Evolutionary conservation across 1,139 yeast genomes (phyloP).

Genomic region (Candida sojae): DNA sequence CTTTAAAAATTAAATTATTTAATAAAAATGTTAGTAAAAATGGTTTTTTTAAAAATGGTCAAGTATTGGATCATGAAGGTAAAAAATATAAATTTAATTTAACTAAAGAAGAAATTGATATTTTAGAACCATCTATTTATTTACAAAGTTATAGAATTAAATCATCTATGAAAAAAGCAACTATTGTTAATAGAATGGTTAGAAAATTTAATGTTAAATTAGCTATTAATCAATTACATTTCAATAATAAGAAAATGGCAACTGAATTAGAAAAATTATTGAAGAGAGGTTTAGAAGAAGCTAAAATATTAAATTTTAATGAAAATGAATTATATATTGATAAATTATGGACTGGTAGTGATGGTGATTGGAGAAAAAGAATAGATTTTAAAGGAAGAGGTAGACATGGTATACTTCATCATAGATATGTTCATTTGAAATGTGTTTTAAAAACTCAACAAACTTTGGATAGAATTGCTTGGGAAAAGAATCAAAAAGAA

Average conservation of each 20-base stretch:
- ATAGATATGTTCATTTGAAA: constrained; percentile 78
- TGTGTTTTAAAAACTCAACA: constrained; percentile 69
- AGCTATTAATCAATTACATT: constrained; percentile 93
- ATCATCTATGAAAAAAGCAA: constrained; percentile 86
- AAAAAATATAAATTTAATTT: constrained; percentile 58
- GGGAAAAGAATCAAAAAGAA: constrained; percentile 54
- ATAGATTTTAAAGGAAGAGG: constrained; percentile 92
- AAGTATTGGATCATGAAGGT: constrained; percentile 51
- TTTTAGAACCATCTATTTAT: constrained; percentile 83
- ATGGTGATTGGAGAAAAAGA: constrained; percentile 72
- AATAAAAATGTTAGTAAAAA: constrained; percentile 57
- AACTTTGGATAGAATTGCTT: constrained; percentile 59
- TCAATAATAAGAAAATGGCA: constrained; percentile 77
- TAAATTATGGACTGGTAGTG: constrained; percentile 91
- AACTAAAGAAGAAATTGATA: constrained; percentile 65
- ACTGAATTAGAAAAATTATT: constrained; percentile 78
- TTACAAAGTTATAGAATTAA: constrained; percentile 78
- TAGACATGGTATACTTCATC: constrained; percentile 75
- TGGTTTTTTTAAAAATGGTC: constrained; percentile 76
- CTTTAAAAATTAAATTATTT: constrained; percentile 72
- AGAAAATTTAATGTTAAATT: constrained; percentile 67
- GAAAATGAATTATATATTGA: constrained; percentile 69
- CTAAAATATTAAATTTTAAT: constrained; percentile 58
- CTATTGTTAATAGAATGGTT: constrained; percentile 74
- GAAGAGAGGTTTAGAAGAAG: constrained; percentile 71